These are phyloP conservation scores for Scortechinia acanthostroma DNA, from an alignment of 2,329 filamentous ascomycete genomes.

Conservation along the genomic window DNA sequence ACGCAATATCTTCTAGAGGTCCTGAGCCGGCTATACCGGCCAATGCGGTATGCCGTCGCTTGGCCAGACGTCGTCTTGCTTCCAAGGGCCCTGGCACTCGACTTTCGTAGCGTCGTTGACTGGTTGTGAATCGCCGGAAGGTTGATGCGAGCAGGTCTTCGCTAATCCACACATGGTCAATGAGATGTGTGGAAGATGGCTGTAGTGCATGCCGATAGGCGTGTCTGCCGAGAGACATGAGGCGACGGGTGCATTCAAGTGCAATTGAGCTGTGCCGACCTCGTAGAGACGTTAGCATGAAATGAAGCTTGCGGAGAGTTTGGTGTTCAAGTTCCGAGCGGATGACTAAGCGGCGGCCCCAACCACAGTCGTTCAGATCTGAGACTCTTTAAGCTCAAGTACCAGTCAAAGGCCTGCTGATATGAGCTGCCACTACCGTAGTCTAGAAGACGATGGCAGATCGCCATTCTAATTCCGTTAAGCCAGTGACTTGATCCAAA, in stretches of 20 bases:
- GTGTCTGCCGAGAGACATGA: constrained; percentile 30
- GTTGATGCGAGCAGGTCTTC: constrained; percentile 28
- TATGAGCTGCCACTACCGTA: no score
- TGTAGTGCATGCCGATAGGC: constrained; percentile 25
- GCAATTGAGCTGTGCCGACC: background rate
- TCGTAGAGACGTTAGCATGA: no score
- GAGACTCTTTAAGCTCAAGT: no score
- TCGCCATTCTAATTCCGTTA: no score
- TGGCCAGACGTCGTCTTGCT: constrained; percentile 43
- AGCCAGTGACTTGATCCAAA: no score
- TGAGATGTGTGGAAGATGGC: constrained; percentile 11
- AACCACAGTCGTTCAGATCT: no score
- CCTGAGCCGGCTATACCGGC: constrained; percentile 20
- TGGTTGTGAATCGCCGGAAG: constrained; percentile 35
- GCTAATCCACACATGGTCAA: constrained; percentile 32
- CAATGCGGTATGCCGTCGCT: constrained; percentile 42
- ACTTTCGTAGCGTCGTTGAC: constrained; percentile 46
- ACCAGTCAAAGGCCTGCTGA: no score
- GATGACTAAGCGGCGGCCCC: no score
- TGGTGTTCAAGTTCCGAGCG: no score
- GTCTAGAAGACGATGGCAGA: no score
- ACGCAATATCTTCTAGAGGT: constrained; percentile 22
- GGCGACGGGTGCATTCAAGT: background rate
- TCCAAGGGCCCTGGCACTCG: constrained; percentile 56
- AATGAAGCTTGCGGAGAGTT: no score